Evolutionary conservation across 345 rosid genomes (phyloP).

Genomic region (Hibiscus mutabilis): DNA sequence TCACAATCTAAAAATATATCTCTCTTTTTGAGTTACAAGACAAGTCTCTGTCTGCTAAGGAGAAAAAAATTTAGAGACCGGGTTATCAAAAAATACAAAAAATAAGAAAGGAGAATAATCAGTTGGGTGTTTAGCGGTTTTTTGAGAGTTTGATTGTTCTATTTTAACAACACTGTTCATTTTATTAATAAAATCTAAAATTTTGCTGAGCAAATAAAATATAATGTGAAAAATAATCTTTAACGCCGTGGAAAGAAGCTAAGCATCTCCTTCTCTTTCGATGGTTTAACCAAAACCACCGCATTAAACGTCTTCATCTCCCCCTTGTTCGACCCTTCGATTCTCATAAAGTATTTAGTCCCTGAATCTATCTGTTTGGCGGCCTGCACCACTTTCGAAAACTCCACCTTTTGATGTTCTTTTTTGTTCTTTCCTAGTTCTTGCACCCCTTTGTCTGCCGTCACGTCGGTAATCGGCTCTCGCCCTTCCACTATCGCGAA

Average conservation of each 20-base stretch:
- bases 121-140: no score
- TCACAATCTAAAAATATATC: no score
- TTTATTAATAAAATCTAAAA: no score
- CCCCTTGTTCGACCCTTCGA: slow-evolving; percentile 35
- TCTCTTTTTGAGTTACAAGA: no score
- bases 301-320: slow-evolving; percentile 10
- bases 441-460: slow-evolving; percentile 45
- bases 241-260: slow-evolving; percentile 35
- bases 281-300: not conserved
- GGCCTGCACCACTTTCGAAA: slow-evolving; percentile 51
- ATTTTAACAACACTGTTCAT: no score
- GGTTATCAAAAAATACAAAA: no score
- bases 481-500: slow-evolving; percentile 40
- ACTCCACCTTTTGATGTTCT: slow-evolving; percentile 9
- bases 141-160: no score
- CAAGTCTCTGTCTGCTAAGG: no score
- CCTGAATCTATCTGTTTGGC: slow-evolving; percentile 67
- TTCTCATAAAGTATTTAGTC: slow-evolving; percentile 51
- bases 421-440: slow-evolving; percentile 54
- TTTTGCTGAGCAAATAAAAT: no score
- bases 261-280: not conserved
- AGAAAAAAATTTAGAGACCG: no score
- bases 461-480: slow-evolving; percentile 35
- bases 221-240: no score
- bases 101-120: no score